Evolutionary conservation across 2,329 filamentous ascomycete genomes (phyloP).

Genomic region (Talaromyces pinophilus): DNA sequence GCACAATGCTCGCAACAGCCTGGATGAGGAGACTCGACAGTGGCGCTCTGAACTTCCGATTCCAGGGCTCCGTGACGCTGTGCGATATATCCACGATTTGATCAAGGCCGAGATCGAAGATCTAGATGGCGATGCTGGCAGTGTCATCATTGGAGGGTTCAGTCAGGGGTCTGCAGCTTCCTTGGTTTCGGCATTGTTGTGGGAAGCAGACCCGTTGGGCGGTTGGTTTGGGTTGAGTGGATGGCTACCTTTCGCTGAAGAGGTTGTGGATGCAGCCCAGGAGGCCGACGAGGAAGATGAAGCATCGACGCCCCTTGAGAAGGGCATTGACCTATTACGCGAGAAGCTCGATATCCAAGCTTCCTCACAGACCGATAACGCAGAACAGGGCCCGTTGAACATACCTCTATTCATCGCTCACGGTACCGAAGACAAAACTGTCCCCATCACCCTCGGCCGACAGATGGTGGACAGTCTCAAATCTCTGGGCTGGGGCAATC

Average conservation of each 20-base stretch:
- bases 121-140: constrained; percentile 42
- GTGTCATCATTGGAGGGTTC: constrained; percentile 53
- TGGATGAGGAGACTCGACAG: background rate
- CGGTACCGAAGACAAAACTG: constrained; percentile 10
- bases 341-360: constrained; percentile 5
- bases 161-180: constrained; percentile 58
- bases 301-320: background rate
- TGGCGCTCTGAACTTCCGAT: constrained; percentile 26
- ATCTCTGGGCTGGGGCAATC: background rate
- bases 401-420: constrained; percentile 19
- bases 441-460: constrained; percentile 6
- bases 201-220: constrained; percentile 36
- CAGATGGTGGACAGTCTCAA: background rate
- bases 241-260: constrained; percentile 17
- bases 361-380: background rate
- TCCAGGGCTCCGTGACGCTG: constrained; percentile 48
- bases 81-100: constrained; percentile 43
- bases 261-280: constrained; percentile 9
- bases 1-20: background rate
- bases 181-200: constrained; percentile 47
- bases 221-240: constrained; percentile 17
- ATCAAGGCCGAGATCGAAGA: constrained; percentile 40
- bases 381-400: background rate
- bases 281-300: background rate
- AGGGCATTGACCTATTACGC: background rate